These are phyloP conservation scores for Corchorus capsularis DNA, from an alignment of 345 rosid genomes.

Conservation along the genomic window DNA sequence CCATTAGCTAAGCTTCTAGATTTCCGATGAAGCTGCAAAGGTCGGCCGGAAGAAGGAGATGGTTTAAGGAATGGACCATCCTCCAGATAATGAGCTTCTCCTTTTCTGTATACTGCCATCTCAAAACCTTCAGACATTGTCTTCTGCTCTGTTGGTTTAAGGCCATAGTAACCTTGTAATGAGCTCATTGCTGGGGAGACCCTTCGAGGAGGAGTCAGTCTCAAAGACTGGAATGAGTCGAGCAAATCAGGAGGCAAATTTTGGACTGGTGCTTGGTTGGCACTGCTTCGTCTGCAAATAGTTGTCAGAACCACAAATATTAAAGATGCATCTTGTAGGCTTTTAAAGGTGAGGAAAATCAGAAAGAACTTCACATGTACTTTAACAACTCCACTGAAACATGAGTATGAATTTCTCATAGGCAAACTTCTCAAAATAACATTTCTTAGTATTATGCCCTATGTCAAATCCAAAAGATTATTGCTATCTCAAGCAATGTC, in stretches of 20 bases:
- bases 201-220: conserved; percentile 42
- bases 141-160: conserved; percentile 40
- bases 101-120: conserved; percentile 49
- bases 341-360: background rate
- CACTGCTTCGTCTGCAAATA: conserved; percentile 52
- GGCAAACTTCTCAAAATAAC: background rate
- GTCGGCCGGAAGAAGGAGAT: conserved; percentile 36
- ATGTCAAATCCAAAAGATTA: background rate
- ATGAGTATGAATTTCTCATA: background rate
- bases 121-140: conserved; percentile 49
- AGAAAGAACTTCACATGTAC: background rate
- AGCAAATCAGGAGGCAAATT: conserved; percentile 36
- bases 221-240: conserved; percentile 65
- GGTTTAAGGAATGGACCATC: conserved; percentile 37
- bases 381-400: background rate
- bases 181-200: conserved; percentile 82
- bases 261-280: conserved; percentile 33
- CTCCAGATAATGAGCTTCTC: conserved; percentile 33
- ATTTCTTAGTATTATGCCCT: background rate
- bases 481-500: background rate
- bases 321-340: background rate
- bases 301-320: background rate
- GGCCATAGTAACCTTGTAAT: conserved; percentile 75
- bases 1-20: conserved; percentile 63
- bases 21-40: conserved; percentile 49